Percentiles rank a stretch among this genome's conserved stretches.
phyloP scores from a whole-genome alignment of 768 basidiomycete species.

The Epithele typhae region DNA sequence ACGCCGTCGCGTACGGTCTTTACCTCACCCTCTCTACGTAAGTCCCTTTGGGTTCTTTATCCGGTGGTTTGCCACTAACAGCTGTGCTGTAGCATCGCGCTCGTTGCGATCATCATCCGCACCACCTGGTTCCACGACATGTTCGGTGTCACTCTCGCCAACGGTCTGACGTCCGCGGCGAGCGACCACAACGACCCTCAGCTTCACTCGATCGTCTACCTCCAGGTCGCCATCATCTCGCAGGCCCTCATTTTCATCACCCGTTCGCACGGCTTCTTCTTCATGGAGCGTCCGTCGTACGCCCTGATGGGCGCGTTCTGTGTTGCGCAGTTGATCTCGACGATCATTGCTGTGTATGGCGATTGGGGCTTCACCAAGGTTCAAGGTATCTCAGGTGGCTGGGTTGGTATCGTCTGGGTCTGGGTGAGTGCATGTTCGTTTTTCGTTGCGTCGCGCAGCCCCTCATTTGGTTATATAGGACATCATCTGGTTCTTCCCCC shows the following conservation, averaged over 20 bases:
- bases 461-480: constrained; percentile 48
- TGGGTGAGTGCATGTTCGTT: constrained; percentile 57
- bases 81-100: constrained; percentile 48
- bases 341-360: constrained; percentile 92
- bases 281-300: constrained; percentile 90
- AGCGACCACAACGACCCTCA: constrained; percentile 56
- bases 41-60: constrained; percentile 29
- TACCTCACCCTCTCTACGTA: constrained; percentile 92
- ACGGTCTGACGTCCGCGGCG: constrained; percentile 24
- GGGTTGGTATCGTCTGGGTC: constrained; percentile 97
- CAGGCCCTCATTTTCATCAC: constrained; percentile 97
- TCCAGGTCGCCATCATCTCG: constrained; percentile 98
- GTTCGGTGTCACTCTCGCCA: constrained; percentile 65
- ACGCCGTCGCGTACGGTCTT: constrained; percentile 91
- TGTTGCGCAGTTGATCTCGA: constrained; percentile 89
- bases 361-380: constrained; percentile 95
- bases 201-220: constrained; percentile 87
- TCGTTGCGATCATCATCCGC: constrained; percentile 81
- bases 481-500: constrained; percentile 92
- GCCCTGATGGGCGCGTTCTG: constrained; percentile 90
- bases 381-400: constrained; percentile 75
- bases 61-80: constrained; percentile 4
- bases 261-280: constrained; percentile 93
- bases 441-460: not conserved
- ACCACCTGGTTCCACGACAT: constrained; percentile 86